phyloP scores from a whole-genome alignment of 2,329 filamentous ascomycete genomes.

The Alternaria gansuensis region DNA sequence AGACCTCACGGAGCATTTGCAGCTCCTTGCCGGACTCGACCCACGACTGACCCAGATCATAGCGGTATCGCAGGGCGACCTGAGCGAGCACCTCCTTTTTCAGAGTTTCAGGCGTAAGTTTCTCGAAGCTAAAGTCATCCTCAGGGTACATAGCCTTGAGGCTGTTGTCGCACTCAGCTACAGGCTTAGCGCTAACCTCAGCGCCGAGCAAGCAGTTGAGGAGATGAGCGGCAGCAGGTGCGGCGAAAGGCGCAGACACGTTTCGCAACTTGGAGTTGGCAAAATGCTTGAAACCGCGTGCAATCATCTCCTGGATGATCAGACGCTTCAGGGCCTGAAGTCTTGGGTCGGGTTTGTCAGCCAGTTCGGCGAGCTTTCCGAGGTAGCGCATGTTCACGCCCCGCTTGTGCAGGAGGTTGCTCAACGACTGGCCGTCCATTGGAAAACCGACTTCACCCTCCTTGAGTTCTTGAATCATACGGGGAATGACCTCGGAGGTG shows the following conservation, averaged over 20 bases:
- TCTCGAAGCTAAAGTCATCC: slow-evolving; percentile 81
- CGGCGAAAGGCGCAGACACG: slow-evolving; percentile 80
- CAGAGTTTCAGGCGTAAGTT: slow-evolving; percentile 77
- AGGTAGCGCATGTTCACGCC: slow-evolving; percentile 97
- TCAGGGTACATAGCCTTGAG: slow-evolving; percentile 81
- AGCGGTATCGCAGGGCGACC: slow-evolving; percentile 77
- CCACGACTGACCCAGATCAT: slow-evolving; percentile 74
- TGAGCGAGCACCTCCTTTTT: slow-evolving; percentile 75
- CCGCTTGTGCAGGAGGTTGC: slow-evolving; percentile 89
- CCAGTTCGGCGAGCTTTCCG: slow-evolving; percentile 79
- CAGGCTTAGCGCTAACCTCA: slow-evolving; percentile 78
- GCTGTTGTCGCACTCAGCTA: slow-evolving; percentile 77
- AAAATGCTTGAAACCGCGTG: slow-evolving; percentile 95
- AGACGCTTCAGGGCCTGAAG: slow-evolving; percentile 80
- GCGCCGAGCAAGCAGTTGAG: slow-evolving; percentile 91
- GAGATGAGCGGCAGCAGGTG: slow-evolving; percentile 82
- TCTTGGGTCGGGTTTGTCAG: slow-evolving; percentile 67
- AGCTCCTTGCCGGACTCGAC: slow-evolving; percentile 72
- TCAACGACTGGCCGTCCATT: slow-evolving; percentile 95
- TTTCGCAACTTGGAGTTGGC: slow-evolving; percentile 80
- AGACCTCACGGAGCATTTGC: slow-evolving; percentile 88
- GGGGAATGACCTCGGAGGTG: slow-evolving; percentile 79
- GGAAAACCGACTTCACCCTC: slow-evolving; percentile 96
- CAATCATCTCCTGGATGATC: slow-evolving; percentile 88
- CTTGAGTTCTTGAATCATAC: slow-evolving; percentile 83